Evolutionary conservation across 805 yeast genomes (phyloP).

Genomic region (Saccharomyces kudriavzevii): DNA sequence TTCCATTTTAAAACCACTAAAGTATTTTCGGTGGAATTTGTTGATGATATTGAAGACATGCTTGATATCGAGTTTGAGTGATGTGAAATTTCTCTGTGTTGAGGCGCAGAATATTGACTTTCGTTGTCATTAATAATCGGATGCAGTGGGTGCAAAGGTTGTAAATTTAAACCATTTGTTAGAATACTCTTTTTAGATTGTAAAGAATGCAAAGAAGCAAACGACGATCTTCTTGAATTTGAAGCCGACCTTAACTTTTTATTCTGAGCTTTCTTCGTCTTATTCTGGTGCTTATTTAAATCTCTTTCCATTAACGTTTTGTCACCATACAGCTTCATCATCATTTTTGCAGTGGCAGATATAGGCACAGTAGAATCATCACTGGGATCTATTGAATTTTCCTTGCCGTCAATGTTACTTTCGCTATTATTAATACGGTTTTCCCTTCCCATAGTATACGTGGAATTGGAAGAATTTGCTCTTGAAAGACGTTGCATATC

Average conservation of each 20-base stretch:
- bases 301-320: slow-evolving; percentile 6
- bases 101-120: not conserved
- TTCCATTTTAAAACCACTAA: slow-evolving; percentile 25
- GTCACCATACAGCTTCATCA: slow-evolving; percentile 12
- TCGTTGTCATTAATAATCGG: not conserved
- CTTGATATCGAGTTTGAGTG: not conserved
- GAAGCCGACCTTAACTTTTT: not conserved
- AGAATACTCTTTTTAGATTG: not conserved
- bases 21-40: slow-evolving; percentile 10
- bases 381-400: not conserved
- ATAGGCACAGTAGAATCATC: slow-evolving; percentile 1
- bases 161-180: not conserved
- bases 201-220: not conserved
- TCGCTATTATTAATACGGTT: not conserved
- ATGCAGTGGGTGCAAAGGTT: not conserved
- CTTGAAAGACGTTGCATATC: slow-evolving; percentile 15
- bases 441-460: not conserved
- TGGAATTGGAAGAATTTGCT: not conserved
- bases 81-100: slow-evolving; percentile 8
- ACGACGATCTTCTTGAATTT: not conserved
- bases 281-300: not conserved
- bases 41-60: slow-evolving; percentile 7
- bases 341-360: slow-evolving; percentile 14
- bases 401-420: slow-evolving; percentile 1
- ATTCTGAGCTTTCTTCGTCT: not conserved